Conservation (phyloP, 495 filamentous ascomycete genomes). For the Penicillium mononematosum region DNA sequence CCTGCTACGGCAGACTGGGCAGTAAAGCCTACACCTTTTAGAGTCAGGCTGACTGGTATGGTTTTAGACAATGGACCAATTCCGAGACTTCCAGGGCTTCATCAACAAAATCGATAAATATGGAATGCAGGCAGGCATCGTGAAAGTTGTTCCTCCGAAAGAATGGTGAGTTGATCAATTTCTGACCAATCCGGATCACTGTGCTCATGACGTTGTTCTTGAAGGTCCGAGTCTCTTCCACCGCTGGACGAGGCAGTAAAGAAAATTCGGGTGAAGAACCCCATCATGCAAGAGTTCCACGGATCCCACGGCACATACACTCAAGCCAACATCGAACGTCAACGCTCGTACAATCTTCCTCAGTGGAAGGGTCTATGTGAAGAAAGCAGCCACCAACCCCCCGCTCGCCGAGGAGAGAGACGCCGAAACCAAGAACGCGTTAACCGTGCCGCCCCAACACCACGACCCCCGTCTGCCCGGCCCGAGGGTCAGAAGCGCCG, state of each 20-base stretch:
- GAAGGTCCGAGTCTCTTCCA: constrained; percentile 69
- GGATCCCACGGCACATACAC: constrained; percentile 91
- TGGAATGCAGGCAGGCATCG: constrained; percentile 94
- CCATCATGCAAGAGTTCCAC: constrained; percentile 96
- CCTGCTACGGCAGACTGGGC: not conserved
- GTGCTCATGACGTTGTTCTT: constrained; percentile 14
- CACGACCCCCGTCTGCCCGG: constrained; percentile 33
- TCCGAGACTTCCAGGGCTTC: constrained; percentile 84
- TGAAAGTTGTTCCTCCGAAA: constrained; percentile 90
- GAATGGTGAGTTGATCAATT: constrained; percentile 71
- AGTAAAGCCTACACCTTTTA: not conserved
- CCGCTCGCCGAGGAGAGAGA: constrained; percentile 88
- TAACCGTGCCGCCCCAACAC: constrained; percentile 38
- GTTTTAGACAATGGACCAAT: constrained; percentile 80
- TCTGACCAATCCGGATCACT: not conserved
- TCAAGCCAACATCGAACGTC: constrained; percentile 93
- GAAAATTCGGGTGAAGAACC: constrained; percentile 88
- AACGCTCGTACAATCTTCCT: constrained; percentile 91
- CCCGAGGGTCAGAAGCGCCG: constrained; percentile 46
- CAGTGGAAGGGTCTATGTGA: constrained; percentile 92
- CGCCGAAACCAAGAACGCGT: constrained; percentile 70
- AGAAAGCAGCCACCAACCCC: constrained; percentile 91
- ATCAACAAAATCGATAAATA: constrained; percentile 86
- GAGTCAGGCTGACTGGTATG: constrained; percentile 20
- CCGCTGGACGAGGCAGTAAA: constrained; percentile 82